Base-by-base conservation (phyloP, 2,329 filamentous ascomycete genomes). In the Stagonosporopsis chrysanthemi region DNA sequence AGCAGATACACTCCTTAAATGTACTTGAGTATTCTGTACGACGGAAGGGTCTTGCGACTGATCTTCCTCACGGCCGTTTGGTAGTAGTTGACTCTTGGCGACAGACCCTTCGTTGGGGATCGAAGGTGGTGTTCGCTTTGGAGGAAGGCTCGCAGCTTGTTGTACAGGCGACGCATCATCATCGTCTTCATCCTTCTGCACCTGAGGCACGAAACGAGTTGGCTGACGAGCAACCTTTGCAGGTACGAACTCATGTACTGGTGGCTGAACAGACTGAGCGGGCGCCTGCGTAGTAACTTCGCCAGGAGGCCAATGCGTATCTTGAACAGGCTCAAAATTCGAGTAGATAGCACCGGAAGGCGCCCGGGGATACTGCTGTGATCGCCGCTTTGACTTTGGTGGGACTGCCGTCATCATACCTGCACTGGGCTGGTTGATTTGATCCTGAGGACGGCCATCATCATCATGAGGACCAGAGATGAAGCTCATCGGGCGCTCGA, bases 401-500 rank as follows among this genome's bases (percentile, higher is more conserved):
- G 58, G 41, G 35, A 47, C 55, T 36, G 54, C 48, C 36, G 42
- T 31, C 49, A 31, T 49, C 28, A 56, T 49, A 24, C 53, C 52
- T 17, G 58, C 17, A n/a, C 52, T n/a, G 22, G 48, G 52, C 19
- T 63, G 66, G 49, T 72, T 75, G 64, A 76, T 74, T 51, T 75
- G 69, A 42, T 76, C 74, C 36, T 75, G 73, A 14, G 71, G 72
- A 23, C 66, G 65, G 24, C 73, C 74, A 52, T 72, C 67, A 17
- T 68, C 63, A 58, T 76, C 74, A 22, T 69, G 66, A 47, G 69
- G 66, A 12, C 70, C 70, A 38, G 69, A 74, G 24, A 75, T 56
- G 46, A 76, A 76, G 58, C 74, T 76, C 74, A 76, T 76, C 6
- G 73, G 74, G 19, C 74, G 64, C 26, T 74, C 74, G 12, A 62